Evolutionary conservation across 2,329 filamentous ascomycete species (phyloP).

Genomic region (Lachnellula subtilissima): DNA sequence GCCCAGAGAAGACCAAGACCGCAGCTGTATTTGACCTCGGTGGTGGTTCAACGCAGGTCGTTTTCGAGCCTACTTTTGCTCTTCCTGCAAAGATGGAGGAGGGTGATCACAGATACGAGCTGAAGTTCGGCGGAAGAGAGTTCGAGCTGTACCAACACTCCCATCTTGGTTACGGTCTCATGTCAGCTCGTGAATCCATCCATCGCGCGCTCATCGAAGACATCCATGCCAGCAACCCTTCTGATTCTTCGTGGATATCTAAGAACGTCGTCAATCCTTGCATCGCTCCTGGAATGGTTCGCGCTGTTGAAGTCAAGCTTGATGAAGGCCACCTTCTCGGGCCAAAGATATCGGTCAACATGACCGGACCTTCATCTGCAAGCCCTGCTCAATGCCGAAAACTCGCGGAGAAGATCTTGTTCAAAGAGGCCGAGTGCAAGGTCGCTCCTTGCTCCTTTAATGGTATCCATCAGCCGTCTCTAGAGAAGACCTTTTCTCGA

Average conservation of each 20-base stretch:
- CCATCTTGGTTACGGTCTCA: conserved; percentile 92
- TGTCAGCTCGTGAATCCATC: conserved; percentile 86
- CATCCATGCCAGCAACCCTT: conserved; percentile 58
- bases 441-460: conserved; percentile 97
- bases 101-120: conserved; percentile 92
- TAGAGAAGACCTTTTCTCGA: conserved; percentile 84
- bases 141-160: conserved; percentile 98
- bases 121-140: conserved; percentile 82
- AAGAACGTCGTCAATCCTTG: conserved; percentile 77
- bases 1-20: conserved; percentile 81
- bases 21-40: conserved; percentile 95
- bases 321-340: conserved; percentile 62
- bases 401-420: conserved; percentile 82
- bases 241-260: conserved; percentile 62
- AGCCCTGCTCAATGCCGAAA: conserved; percentile 83
- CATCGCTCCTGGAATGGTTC: conserved; percentile 73
- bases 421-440: conserved; percentile 77
- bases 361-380: conserved; percentile 74
- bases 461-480: conserved; percentile 87
- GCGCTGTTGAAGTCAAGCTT: conserved; percentile 68
- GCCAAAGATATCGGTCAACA: conserved; percentile 65
- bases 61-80: conserved; percentile 94
- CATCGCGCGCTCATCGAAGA: conserved; percentile 72
- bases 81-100: conserved; percentile 81
- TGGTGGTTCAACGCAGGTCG: conserved; percentile 95